Evolutionary conservation across 306 rosid species (phyloP).

Genomic region (Senna siamea): DNA sequence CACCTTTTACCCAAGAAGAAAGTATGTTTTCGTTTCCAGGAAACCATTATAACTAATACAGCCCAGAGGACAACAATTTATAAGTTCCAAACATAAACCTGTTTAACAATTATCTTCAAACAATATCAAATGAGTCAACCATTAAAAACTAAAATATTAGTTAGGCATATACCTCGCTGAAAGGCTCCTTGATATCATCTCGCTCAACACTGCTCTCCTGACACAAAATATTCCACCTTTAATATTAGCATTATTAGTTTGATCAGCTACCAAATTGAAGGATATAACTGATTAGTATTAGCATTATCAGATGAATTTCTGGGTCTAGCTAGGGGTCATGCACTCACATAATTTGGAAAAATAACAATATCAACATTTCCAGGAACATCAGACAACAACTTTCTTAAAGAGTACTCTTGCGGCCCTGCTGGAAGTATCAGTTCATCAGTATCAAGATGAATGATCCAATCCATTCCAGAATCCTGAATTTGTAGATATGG

Average conservation of each 20-base stretch:
- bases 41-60: background rate
- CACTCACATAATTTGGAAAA: constrained; percentile 94
- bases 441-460: constrained; percentile 95
- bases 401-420: constrained; percentile 83
- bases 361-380: constrained; percentile 88
- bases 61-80: background rate
- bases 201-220: constrained; percentile 97
- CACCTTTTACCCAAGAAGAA: background rate
- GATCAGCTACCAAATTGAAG: constrained; percentile 20
- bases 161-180: constrained; percentile 78
- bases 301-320: background rate
- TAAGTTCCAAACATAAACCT: background rate
- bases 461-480: constrained; percentile 91
- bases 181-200: constrained; percentile 91
- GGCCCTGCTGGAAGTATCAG: constrained; percentile 76
- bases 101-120: background rate
- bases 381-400: constrained; percentile 80
- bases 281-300: background rate
- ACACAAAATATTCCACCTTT: constrained; percentile 40
- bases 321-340: constrained; percentile 27
- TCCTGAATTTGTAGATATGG: constrained; percentile 52
- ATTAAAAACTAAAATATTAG: constrained; percentile 27
- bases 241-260: background rate
- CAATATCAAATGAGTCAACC: background rate
- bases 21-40: background rate